Conservation (phyloP, 2,329 filamentous ascomycete species). For the Trichophyton equinum region DNA sequence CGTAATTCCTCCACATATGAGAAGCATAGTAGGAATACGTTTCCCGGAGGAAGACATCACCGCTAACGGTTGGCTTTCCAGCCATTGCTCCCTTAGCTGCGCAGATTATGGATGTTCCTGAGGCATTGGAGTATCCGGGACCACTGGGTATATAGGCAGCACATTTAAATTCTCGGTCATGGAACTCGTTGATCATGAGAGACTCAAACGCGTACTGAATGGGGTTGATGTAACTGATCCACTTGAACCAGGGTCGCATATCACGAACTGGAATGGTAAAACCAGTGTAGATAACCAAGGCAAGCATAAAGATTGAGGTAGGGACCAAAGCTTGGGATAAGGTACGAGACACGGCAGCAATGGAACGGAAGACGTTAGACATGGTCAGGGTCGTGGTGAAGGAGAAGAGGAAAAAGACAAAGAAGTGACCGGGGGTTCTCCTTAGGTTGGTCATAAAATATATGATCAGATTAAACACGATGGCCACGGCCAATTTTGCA, state of each 20-base stretch:
- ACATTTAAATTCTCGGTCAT: constrained; percentile 48
- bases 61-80: constrained; percentile 43
- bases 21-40: constrained; percentile 45
- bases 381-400: constrained; percentile 63
- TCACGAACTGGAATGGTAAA: constrained; percentile 38
- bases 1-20: constrained; percentile 59
- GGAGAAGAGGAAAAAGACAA: constrained; percentile 70
- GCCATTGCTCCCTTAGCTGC: constrained; percentile 43
- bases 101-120: constrained; percentile 38
- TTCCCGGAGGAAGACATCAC: constrained; percentile 45
- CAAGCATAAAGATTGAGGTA: constrained; percentile 38
- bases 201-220: constrained; percentile 70
- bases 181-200: constrained; percentile 74
- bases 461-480: constrained; percentile 65
- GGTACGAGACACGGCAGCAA: constrained; percentile 65
- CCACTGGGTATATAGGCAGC: constrained; percentile 34
- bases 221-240: constrained; percentile 72
- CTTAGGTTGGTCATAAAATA: constrained; percentile 83
- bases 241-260: constrained; percentile 73
- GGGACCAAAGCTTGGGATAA: constrained; percentile 53
- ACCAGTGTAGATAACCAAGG: constrained; percentile 38
- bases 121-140: constrained; percentile 25
- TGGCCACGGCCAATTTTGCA: constrained; percentile 59
- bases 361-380: constrained; percentile 76
- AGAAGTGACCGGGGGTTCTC: constrained; percentile 62